phyloP scores from a whole-genome alignment of 257 asterid species.

The Ilex aquifolium region DNA sequence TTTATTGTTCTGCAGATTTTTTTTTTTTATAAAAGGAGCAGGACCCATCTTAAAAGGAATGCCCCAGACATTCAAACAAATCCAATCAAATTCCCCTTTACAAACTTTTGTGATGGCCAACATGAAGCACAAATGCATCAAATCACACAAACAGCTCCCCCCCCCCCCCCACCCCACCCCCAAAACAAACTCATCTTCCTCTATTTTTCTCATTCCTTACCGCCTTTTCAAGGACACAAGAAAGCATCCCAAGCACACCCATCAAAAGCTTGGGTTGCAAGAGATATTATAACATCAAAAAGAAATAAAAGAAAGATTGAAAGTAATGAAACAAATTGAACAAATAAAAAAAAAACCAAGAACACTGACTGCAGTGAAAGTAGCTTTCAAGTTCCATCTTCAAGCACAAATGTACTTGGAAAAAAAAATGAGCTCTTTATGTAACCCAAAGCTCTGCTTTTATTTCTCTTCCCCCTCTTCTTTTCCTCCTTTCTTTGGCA shows the following conservation, averaged over 20 bases:
- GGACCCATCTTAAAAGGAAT: no score
- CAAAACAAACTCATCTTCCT: not conserved
- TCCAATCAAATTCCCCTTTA: constrained; percentile 34
- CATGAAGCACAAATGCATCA: constrained; percentile 37
- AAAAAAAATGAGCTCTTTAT: constrained; percentile 11
- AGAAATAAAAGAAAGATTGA: not conserved
- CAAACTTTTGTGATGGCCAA: constrained; percentile 20
- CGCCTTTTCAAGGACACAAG: constrained; percentile 14
- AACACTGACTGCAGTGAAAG: not conserved
- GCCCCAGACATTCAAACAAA: constrained; percentile 41
- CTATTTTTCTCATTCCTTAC: not conserved
- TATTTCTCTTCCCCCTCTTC: constrained; percentile 2
- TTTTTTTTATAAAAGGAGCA: no score
- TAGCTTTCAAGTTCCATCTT: constrained; percentile 17
- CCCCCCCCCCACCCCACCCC: no score
- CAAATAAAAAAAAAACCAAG: no score
- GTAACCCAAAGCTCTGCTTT: constrained; percentile 20
- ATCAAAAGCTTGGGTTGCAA: constrained; percentile 50
- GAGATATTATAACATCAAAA: constrained; percentile 19
- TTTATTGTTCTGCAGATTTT: no score
- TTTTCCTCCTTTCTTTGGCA: constrained; percentile 2
- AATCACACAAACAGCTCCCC: constrained; percentile 37
- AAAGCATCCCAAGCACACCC: constrained; percentile 37
- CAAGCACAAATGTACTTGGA: constrained; percentile 10
- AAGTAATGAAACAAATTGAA: no score